Conservation (phyloP, 2,329 filamentous ascomycete genomes). For the Colletotrichum simmondsii region DNA sequence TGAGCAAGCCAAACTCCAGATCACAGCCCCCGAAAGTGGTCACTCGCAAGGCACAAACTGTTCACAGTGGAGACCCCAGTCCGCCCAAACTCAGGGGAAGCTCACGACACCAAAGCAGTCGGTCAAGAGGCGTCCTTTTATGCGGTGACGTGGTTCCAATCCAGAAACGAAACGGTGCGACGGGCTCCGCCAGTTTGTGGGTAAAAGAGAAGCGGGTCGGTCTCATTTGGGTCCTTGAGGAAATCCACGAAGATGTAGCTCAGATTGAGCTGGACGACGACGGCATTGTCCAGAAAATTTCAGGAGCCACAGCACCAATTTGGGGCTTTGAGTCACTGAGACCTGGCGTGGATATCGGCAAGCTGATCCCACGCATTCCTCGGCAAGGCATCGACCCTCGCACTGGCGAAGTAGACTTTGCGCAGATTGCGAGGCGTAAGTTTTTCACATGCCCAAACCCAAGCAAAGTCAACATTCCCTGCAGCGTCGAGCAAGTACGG, state of each 20-base stretch:
- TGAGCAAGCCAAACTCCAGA: constrained; percentile 82
- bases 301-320: constrained; percentile 84
- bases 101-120: constrained; percentile 75
- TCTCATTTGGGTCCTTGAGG: constrained; percentile 96
- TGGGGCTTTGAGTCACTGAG: constrained; percentile 80
- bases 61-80: constrained; percentile 66
- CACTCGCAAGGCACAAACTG: constrained; percentile 72
- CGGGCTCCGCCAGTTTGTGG: constrained; percentile 94
- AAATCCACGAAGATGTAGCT: constrained; percentile 95
- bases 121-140: constrained; percentile 87
- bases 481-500: constrained; percentile 79
- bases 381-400: constrained; percentile 77
- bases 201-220: constrained; percentile 97
- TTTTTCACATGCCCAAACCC: constrained; percentile 88
- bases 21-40: constrained; percentile 65
- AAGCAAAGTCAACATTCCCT: constrained; percentile 83
- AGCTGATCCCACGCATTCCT: constrained; percentile 85
- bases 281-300: constrained; percentile 75
- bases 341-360: constrained; percentile 78
- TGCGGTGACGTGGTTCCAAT: constrained; percentile 99
- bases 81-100: constrained; percentile 64
- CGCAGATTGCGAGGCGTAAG: constrained; percentile 75
- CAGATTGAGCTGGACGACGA: constrained; percentile 81
- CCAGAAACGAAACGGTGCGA: constrained; percentile 91
- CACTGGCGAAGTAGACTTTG: constrained; percentile 81